phyloP scores from a whole-genome alignment of 129 eudicot genomes.

The Pseudognaphalium luteoalbum region DNA sequence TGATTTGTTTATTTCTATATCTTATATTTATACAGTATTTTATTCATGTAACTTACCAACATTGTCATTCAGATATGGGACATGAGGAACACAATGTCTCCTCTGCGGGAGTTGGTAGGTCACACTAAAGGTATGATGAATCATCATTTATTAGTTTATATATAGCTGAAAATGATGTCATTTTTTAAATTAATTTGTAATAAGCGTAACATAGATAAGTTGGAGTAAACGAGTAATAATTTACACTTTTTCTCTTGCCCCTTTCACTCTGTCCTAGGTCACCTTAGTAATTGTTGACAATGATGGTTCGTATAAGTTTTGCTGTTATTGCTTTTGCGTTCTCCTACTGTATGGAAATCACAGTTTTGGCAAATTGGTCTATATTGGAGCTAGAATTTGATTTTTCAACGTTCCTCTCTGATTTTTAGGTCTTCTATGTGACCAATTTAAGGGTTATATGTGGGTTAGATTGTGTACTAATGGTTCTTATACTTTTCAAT shows the following conservation, averaged over 20 bases:
- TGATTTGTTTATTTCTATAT: neutral
- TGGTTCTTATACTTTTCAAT: neutral
- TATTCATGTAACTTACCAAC: constrained; percentile 11
- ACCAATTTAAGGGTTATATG: too few relatives aligned
- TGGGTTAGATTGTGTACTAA: neutral
- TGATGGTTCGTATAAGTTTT: too few relatives aligned
- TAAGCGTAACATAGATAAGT: neutral
- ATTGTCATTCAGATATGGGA: constrained; percentile 81
- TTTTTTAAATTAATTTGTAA: neutral
- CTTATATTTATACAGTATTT: neutral
- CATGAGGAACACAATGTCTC: constrained; percentile 86
- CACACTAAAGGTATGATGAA: constrained; percentile 79
- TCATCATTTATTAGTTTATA: constrained; percentile 7
- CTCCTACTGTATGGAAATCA: too few relatives aligned
- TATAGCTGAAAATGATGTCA: neutral
- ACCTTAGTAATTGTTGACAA: too few relatives aligned
- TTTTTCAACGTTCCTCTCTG: too few relatives aligned
- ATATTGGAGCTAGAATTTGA: too few relatives aligned
- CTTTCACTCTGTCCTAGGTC: neutral
- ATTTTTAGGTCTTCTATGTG: too few relatives aligned
- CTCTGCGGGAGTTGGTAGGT: constrained; percentile 81
- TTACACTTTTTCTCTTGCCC: neutral
- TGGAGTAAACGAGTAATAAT: neutral
- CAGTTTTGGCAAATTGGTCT: too few relatives aligned
- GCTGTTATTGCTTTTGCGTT: too few relatives aligned